Conservation (phyloP, 148 eudicot genomes). For the Tetragonia tetragonoides region DNA sequence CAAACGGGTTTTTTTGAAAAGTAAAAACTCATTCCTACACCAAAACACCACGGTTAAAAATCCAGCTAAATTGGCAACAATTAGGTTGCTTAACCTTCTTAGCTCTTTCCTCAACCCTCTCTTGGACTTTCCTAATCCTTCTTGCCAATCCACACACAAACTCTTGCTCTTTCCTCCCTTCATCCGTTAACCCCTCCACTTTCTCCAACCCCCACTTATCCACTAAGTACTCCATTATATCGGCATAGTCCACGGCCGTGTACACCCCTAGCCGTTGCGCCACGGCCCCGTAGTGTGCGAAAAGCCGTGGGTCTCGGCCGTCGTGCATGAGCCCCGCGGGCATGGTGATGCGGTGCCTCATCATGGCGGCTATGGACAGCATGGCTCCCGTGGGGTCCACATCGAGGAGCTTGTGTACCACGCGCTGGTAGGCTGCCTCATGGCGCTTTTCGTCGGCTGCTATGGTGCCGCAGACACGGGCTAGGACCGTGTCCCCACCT, state of each 20-base stretch:
- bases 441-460: conserved; percentile 43
- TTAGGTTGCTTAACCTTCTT: neutral
- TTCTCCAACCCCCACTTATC: neutral
- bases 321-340: conserved; percentile 39
- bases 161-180: neutral
- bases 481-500: conserved; percentile 31
- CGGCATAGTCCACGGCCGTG: conserved; percentile 39
- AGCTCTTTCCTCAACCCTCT: neutral
- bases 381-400: conserved; percentile 28
- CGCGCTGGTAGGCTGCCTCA: conserved; percentile 30
- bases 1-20: too few relatives aligned
- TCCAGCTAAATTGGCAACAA: neutral
- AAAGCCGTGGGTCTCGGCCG: conserved; percentile 28
- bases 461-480: conserved; percentile 37
- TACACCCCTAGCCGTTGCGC: conserved; percentile 39
- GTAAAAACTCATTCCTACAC: neutral
- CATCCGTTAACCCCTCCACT: neutral
- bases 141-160: neutral
- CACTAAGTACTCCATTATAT: conserved; percentile 30
- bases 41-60: neutral
- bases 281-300: conserved; percentile 35
- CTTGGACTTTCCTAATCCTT: conserved; percentile 1
- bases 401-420: conserved; percentile 32
- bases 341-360: conserved; percentile 35
- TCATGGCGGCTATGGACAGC: conserved; percentile 33